These are phyloP conservation scores for Cutaneotrichosporon cutaneum DNA, from an alignment of 1,284 basidiomycete species.

Conservation along the genomic window DNA sequence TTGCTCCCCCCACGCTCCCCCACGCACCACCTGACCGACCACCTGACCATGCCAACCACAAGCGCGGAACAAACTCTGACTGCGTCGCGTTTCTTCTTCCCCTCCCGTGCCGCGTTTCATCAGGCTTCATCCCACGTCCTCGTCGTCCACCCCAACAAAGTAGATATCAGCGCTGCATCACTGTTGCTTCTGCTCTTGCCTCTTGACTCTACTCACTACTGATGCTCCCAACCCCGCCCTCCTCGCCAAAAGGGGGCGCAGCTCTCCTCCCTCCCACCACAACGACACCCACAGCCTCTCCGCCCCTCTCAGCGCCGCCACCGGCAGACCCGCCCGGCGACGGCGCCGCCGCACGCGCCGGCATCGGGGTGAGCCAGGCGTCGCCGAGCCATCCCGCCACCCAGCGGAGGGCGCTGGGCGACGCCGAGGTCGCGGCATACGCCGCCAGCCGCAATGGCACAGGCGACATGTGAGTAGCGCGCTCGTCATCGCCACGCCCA, in stretches of 20 bases:
- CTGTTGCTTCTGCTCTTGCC: background rate
- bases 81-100: too few species aligned
- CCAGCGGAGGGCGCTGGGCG: background rate
- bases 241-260: background rate
- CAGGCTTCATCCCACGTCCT: background rate
- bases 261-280: background rate
- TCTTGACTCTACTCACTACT: background rate
- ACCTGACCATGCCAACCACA: too few species aligned
- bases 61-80: too few species aligned
- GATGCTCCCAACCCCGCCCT: conserved; percentile 1
- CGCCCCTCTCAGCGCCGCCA: background rate
- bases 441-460: conserved; percentile 62
- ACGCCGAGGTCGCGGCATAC: background rate
- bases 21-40: too few species aligned
- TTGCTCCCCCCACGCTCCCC: too few species aligned
- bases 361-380: conserved; percentile 2
- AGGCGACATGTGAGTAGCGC: conserved; percentile 76
- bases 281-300: background rate
- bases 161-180: background rate
- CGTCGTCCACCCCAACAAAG: background rate
- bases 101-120: too few species aligned
- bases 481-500: too few species aligned
- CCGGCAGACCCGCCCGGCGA: background rate
- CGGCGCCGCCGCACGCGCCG: background rate
- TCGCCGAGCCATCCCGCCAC: background rate